Conservation (phyloP, 306 rosid genomes). For the Inga laurina region DNA sequence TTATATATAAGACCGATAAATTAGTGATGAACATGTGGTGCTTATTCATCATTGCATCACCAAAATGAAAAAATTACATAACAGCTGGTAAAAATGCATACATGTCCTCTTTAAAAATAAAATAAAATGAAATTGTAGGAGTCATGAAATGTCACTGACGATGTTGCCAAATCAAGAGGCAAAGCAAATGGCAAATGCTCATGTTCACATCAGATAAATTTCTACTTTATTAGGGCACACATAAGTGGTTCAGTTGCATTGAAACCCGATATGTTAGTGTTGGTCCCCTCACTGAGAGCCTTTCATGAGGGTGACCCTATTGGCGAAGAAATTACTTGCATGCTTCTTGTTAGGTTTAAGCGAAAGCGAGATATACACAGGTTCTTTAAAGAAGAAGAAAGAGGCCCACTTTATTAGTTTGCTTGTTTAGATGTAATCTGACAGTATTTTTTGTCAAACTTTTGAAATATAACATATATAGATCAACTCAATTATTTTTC, state of each 20-base stretch:
- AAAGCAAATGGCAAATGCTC: slow-evolving; percentile 27
- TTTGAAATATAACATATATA: neutral
- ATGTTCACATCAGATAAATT: slow-evolving; percentile 49
- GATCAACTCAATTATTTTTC: neutral
- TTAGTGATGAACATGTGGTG: neutral
- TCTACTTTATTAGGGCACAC: slow-evolving; percentile 33
- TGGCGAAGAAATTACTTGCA: slow-evolving; percentile 53
- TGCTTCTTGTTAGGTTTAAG: slow-evolving; percentile 40
- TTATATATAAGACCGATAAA: too few species aligned
- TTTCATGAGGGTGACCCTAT: slow-evolving; percentile 57
- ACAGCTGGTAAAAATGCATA: slow-evolving; percentile 19
- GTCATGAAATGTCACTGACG: slow-evolving; percentile 53
- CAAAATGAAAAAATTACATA: neutral
- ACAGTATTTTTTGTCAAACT: neutral
- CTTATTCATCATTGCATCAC: neutral
- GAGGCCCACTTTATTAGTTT: slow-evolving; percentile 30
- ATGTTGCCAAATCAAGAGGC: slow-evolving; percentile 61
- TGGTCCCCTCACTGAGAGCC: slow-evolving; percentile 49
- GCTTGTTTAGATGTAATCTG: neutral
- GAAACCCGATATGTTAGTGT: slow-evolving; percentile 25
- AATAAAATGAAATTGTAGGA: neutral
- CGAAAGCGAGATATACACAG: neutral
- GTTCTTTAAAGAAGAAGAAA: slow-evolving; percentile 24
- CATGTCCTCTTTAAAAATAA: neutral
- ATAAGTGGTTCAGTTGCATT: slow-evolving; percentile 56